Percentiles rank a stretch among this genome's conserved stretches.
Conservation (phyloP, 768 basidiomycete genomes). For the Termitomyces sp. region DNA sequence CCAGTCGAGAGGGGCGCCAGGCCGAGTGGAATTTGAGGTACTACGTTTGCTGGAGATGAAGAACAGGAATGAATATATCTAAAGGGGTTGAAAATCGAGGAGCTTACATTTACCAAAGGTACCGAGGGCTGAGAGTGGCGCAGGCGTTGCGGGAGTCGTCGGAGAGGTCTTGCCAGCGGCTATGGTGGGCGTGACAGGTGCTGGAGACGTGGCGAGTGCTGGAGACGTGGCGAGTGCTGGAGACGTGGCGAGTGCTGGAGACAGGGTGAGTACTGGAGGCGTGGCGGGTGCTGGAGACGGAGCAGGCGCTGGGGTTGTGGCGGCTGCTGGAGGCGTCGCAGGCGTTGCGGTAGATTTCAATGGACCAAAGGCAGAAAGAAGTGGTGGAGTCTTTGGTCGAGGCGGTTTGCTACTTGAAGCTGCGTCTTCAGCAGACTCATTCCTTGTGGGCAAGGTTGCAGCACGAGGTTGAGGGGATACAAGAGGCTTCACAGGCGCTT, state of each 20-base stretch:
- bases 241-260: background rate
- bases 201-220: background rate
- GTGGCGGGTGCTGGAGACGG: slow-evolving; percentile 1
- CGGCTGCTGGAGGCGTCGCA: background rate
- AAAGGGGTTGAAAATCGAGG: background rate
- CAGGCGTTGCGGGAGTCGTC: background rate
- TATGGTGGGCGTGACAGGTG: background rate
- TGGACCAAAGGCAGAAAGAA: slow-evolving; percentile 28
- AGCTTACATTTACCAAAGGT: slow-evolving; percentile 1
- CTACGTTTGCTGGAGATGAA: background rate
- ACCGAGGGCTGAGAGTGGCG: background rate
- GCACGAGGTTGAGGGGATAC: slow-evolving; percentile 35
- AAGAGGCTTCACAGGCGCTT: slow-evolving; percentile 29
- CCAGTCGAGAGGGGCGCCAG: background rate
- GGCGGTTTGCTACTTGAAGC: slow-evolving; percentile 19
- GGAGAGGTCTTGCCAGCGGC: background rate
- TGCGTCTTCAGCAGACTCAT: slow-evolving; percentile 16
- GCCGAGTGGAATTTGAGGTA: background rate
- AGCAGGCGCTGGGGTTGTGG: background rate
- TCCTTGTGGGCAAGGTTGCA: slow-evolving; percentile 26
- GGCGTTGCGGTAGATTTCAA: slow-evolving; percentile 3
- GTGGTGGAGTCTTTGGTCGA: slow-evolving; percentile 47
- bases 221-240: background rate
- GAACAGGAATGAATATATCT: background rate
- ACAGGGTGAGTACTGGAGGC: background rate